Evolutionary conservation across 78 protist species (phyloP), one percentile per base, ranked within the genome.

Genomic region (Tieghemostelium lacteum): DNA sequence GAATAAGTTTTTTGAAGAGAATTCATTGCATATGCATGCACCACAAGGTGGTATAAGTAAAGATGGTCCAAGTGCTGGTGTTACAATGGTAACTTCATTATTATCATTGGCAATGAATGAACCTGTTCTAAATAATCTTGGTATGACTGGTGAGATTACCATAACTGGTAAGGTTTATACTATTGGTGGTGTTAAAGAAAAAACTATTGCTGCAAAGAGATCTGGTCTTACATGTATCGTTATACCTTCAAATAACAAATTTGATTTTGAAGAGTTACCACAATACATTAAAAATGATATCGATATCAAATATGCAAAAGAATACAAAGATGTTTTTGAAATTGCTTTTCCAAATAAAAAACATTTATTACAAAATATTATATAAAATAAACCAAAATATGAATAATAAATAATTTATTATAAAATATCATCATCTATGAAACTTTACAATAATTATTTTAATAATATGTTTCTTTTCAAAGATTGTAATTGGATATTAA

Each of bases 31-130:
- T 92, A 24, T 97, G 74, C 99, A 98, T 91, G 52, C 93, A 12
- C 98, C 99, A 26, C 97, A 89, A 78, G 99, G 98, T 17, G 97
- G 96, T 5, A 75, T 36, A 20, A 87, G 95, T 2, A 97, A 98
- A 89, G 99, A 98, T 26, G 99, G 99, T 20, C 99, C 99, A 52
- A 88, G 96, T 0, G 99, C 98, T 0, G 98, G 99, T 31, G 54
- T 93, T 24, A 93, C 98, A 12, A 80, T 96, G 74, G 95, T 63
- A 26, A 94, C 96, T 2, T 95, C 98, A 28, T 55, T 97, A n/a
- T n/a, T 94, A 19, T 96, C 98, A 22, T 70, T 97, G 34, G 98
- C 98, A 20, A 40, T 85, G 49, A 73, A 85, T 37, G 89, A 40
- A 73, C 94, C 97, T 2, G 87, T 89, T n/a, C 24, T 36, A 14